phyloP scores from a whole-genome alignment of 805 yeast species.

The Ogataea siamensis region DNA sequence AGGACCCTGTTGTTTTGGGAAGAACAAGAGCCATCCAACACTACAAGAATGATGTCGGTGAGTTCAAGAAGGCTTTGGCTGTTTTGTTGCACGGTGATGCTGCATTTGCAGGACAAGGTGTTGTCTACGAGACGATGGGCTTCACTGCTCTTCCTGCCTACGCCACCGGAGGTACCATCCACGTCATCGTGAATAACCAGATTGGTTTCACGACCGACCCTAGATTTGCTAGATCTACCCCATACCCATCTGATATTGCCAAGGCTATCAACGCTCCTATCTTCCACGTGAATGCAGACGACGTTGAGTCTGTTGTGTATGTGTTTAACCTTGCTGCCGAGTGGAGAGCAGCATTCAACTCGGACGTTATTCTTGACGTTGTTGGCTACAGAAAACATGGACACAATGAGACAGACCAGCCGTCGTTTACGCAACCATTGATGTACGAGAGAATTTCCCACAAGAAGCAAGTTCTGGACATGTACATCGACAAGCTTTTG shows the following conservation, averaged over 20 bases:
- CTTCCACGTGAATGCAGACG: constrained; percentile 99
- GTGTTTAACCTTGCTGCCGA: constrained; percentile 96
- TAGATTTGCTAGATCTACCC: constrained; percentile 93
- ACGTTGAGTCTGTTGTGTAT: constrained; percentile 88
- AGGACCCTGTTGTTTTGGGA: constrained; percentile 98
- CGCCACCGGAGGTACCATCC: constrained; percentile 98
- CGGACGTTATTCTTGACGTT: constrained; percentile 93
- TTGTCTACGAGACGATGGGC: constrained; percentile 97
- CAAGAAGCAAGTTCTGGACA: constrained; percentile 85
- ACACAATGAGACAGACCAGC: constrained; percentile 99
- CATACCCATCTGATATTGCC: constrained; percentile 97
- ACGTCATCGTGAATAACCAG: constrained; percentile 95
- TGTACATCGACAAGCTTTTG: constrained; percentile 75
- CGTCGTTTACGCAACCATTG: constrained; percentile 96
- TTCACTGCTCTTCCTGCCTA: constrained; percentile 89
- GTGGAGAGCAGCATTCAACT: constrained; percentile 95
- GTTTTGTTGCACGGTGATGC: constrained; percentile 98
- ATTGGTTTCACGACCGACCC: constrained; percentile 99
- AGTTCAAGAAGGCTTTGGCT: constrained; percentile 82
- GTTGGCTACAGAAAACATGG: constrained; percentile 99
- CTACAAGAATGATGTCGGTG: constrained; percentile 82
- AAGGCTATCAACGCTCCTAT: constrained; percentile 96
- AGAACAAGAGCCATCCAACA: constrained; percentile 95
- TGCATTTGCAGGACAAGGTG: constrained; percentile 98
- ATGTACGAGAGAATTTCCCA: constrained; percentile 91